Evolutionary conservation across 2,329 filamentous ascomycete genomes (phyloP), one percentile per base, ranked within the genome.

Genomic region (Coniella lustricola): DNA sequence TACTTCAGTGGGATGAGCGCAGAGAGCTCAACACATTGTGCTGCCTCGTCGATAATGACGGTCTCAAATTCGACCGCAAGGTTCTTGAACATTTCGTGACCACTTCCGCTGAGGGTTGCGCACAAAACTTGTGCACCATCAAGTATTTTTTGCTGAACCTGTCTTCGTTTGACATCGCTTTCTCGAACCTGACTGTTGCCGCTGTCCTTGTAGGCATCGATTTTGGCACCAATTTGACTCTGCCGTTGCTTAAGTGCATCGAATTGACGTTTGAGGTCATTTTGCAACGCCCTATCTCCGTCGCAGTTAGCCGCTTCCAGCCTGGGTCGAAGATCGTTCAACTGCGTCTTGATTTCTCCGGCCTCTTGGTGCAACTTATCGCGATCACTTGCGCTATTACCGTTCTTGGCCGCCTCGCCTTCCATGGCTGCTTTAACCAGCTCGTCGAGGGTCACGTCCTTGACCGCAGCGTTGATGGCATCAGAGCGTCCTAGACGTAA

Each of bases 1-100:
- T 98, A 98, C 66, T 98, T 98, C 49, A 98, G 77, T 2, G 93
- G 93, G 57, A 98, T 98, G 40, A 98, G 76, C 12, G 93, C 93
- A 61, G 90, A 95, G 62, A 98, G 77, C 69, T 98, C 93, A 53
- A 98, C 94, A 65, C 91, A 98, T 74, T 98, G 93, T 14, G 93
- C 93, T 3, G 93, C 93, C 69, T 98, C 93, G 60, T 98, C 93
- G 55, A 98, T 96, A 57, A 98, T 87, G 56, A 98, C 93, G 0
- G 93, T 97, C 67, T 98, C 93, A 57, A 98, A 98, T 65, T 98
- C 93, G 44, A 98, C 89, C 59, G 87, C 90, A 48, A 98, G 70
- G 58, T 85, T 86, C 66, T 91, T 89, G 70, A 98, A 95, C 82
- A 97, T 95, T 57, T 98, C 93, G 61, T 98, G 94, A 3, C 93